Conservation (phyloP, 805 yeast genomes). For the Pichia thaimueangensis region DNA sequence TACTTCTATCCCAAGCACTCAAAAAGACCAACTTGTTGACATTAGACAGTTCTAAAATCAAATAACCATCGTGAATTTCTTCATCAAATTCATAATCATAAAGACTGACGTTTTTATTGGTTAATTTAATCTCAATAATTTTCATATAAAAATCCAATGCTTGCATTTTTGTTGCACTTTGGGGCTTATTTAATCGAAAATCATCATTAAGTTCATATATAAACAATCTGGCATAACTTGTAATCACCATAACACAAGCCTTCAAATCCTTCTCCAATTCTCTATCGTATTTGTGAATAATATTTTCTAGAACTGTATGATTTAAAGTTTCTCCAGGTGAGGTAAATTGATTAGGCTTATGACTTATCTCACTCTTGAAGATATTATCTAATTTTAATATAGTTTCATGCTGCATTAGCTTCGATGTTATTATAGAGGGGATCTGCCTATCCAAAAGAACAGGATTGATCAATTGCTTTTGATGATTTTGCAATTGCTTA, state of each 20-base stretch:
- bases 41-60: constrained; percentile 56
- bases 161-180: constrained; percentile 31
- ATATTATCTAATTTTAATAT: constrained; percentile 30
- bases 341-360: constrained; percentile 25
- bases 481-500: constrained; percentile 17
- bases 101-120: constrained; percentile 57
- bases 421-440: constrained; percentile 25
- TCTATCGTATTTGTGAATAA: constrained; percentile 28
- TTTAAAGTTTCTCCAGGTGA: constrained; percentile 27
- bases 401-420: constrained; percentile 27
- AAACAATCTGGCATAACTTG: constrained; percentile 30
- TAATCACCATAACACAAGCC: constrained; percentile 31
- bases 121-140: constrained; percentile 36
- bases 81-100: constrained; percentile 76
- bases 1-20: constrained; percentile 34
- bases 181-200: constrained; percentile 27
- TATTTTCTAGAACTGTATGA: constrained; percentile 25
- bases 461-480: constrained; percentile 29
- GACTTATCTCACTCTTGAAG: constrained; percentile 28
- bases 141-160: constrained; percentile 35
- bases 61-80: constrained; percentile 48
- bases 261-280: constrained; percentile 26
- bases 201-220: constrained; percentile 30
- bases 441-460: constrained; percentile 27
- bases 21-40: constrained; percentile 54